Evolutionary conservation across 495 filamentous ascomycete genomes (phyloP), one percentile per base, ranked within the genome.

Genomic region (Aspergillus ellipticus): DNA sequence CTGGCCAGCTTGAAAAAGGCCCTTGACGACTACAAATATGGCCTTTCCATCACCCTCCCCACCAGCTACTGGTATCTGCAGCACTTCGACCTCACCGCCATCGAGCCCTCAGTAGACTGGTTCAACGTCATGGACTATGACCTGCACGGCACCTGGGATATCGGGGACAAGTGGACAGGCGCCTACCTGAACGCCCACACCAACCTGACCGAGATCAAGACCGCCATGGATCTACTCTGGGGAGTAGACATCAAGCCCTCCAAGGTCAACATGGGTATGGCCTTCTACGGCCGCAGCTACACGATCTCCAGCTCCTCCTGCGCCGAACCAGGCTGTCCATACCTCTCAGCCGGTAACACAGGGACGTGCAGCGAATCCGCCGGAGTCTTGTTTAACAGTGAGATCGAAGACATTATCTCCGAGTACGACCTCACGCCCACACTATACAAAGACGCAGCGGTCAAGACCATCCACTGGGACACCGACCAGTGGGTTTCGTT

Each of bases 101-200:
- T 84, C 62, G 63, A 70, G 20, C 53, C 58, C 4, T 65, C 70
- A 50, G 67, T 81, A 6, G 75, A 80, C 52, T 81, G 62, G 17
- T 78, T 82, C 53, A 74, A 74, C 29, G 67, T 79, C 56, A 81
- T 83, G 80, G 57, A 69, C 13, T 82, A 81, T 41, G 66, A 76
- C 59, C 46, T 78, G 4, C 72, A 76, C 49, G 74, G 74, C 6
- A 57, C 48, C n/a, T 77, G 73, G 73, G 69, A 66, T 42, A 4
- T 11, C 1, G 42, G 33, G 11, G 60, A 55, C 48, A 39, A 52
- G 7, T 71, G 43, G 54, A 65, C 31, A 5, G 70, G 63, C 1
- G 51, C 60, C 9, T 43, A 43, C 22, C 37, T 74, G 4, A 31
- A 61, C 17, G 41, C 59, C 4, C 72, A 77, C 42, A 74, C 72